phyloP scores from a whole-genome alignment of 1,284 basidiomycete species.

The Volvariella surrecta region DNA sequence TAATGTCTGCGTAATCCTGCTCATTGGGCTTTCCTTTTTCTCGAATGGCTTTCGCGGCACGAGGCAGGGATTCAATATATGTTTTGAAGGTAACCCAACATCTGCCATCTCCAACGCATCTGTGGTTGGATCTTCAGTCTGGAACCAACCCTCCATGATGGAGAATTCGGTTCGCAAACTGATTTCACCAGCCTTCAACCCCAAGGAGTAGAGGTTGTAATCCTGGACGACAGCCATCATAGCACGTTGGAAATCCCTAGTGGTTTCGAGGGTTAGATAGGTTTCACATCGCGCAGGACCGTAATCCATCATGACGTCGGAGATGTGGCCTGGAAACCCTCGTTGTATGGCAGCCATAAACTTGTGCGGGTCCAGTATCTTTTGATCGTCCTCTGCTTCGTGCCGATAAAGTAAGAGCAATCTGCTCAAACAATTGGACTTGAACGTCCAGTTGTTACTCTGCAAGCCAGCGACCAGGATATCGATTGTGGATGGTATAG shows the following conservation, averaged over 20 bases:
- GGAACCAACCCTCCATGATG: slow-evolving; percentile 44
- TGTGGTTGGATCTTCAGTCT: slow-evolving; percentile 24
- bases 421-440: slow-evolving; percentile 39
- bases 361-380: slow-evolving; percentile 21
- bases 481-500: slow-evolving; percentile 30
- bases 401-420: slow-evolving; percentile 38
- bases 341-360: slow-evolving; percentile 29
- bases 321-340: slow-evolving; percentile 38
- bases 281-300: slow-evolving; percentile 39
- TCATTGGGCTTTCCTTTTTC: slow-evolving; percentile 27
- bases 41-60: slow-evolving; percentile 44
- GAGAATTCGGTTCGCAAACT: slow-evolving; percentile 52
- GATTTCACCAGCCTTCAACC: slow-evolving; percentile 35
- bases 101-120: background rate
- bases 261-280: slow-evolving; percentile 28
- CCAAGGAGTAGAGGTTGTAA: slow-evolving; percentile 41
- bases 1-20: slow-evolving; percentile 43
- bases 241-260: slow-evolving; percentile 37
- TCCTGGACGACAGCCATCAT: slow-evolving; percentile 40
- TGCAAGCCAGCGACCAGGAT: slow-evolving; percentile 48
- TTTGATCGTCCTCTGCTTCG: slow-evolving; percentile 35
- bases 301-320: slow-evolving; percentile 37
- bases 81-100: slow-evolving; percentile 46
- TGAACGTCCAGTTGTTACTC: slow-evolving; percentile 40
- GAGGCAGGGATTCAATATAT: slow-evolving; percentile 47